These are phyloP conservation scores for Strobilomyces dryophilus DNA, from an alignment of 768 basidiomycete species.

Conservation along the genomic window DNA sequence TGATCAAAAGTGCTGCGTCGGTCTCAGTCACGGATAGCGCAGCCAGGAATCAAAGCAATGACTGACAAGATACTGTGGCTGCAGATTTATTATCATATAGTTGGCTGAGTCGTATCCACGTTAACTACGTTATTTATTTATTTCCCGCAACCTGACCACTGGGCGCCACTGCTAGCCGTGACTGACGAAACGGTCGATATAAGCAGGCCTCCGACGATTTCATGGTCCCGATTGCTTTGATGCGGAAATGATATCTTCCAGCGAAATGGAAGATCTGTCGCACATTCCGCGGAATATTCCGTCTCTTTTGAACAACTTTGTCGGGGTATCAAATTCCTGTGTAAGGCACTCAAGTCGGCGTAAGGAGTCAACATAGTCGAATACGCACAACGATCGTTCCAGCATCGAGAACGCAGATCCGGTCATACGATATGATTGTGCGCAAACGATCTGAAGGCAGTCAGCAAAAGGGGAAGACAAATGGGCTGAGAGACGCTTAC, in stretches of 20 bases:
- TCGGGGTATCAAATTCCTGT: slow-evolving; percentile 80
- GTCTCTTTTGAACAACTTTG: slow-evolving; percentile 52
- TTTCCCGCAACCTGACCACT: too few species aligned
- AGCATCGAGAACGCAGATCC: slow-evolving; percentile 82
- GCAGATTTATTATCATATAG: too few species aligned
- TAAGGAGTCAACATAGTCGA: not conserved
- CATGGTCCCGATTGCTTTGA: slow-evolving; percentile 13
- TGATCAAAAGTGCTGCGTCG: not conserved
- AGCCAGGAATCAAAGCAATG: too few species aligned
- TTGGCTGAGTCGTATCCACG: too few species aligned
- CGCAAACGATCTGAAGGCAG: slow-evolving; percentile 62
- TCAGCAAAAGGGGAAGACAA: not conserved
- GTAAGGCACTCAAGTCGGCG: not conserved
- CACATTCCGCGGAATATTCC: slow-evolving; percentile 88
- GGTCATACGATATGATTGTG: slow-evolving; percentile 86
- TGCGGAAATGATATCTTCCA: slow-evolving; percentile 59
- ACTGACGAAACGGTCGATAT: not conserved
- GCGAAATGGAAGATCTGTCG: slow-evolving; percentile 69
- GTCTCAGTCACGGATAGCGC: too few species aligned
- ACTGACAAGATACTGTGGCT: too few species aligned
- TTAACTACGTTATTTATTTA: too few species aligned
- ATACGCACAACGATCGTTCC: slow-evolving; percentile 65
- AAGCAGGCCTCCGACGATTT: not conserved
- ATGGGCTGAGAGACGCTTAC: slow-evolving; percentile 38
- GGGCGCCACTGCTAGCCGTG: too few species aligned